These are phyloP conservation scores for Pyrenopolyporus hunteri DNA, from an alignment of 495 filamentous ascomycete species.

Conservation along the genomic window DNA sequence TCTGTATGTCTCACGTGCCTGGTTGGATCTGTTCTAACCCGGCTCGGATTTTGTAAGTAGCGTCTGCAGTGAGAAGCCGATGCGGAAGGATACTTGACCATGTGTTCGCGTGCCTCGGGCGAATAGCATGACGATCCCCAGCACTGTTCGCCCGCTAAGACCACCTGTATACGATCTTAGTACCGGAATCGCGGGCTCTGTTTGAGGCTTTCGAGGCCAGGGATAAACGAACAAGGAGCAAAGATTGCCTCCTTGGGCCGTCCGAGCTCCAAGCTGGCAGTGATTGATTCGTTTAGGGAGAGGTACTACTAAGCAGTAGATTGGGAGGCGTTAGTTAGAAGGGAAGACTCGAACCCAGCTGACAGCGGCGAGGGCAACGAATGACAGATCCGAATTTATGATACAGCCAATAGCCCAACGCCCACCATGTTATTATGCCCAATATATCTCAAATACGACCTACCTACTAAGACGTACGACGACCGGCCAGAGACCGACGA, in stretches of 20 bases:
- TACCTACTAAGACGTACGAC: not conserved
- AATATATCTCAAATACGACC: constrained; percentile 21
- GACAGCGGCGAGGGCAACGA: constrained; percentile 16
- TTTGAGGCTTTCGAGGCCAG: constrained; percentile 14
- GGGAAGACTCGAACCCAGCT: constrained; percentile 21
- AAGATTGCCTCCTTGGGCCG: constrained; percentile 13
- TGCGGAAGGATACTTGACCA: constrained; percentile 25
- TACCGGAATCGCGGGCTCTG: constrained; percentile 19
- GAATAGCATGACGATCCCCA: constrained; percentile 5
- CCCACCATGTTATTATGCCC: constrained; percentile 9
- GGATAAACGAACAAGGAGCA: constrained; percentile 3
- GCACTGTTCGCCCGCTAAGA: constrained; percentile 2
- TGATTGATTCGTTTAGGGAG: constrained; percentile 7
- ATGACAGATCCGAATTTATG: not conserved
- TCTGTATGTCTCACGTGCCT: constrained; percentile 31
- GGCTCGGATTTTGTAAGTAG: constrained; percentile 6
- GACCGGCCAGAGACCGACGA: not conserved
- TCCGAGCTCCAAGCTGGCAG: constrained; percentile 3
- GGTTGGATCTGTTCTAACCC: constrained; percentile 17
- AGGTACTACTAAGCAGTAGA: constrained; percentile 9
- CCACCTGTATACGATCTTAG: constrained; percentile 11
- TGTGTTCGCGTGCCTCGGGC: constrained; percentile 20
- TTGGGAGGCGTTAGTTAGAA: constrained; percentile 16
- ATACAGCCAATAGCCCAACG: constrained; percentile 9
- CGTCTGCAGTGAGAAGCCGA: constrained; percentile 29